Evolutionary conservation across 108 stramenopile genomes (phyloP), one percentile per base, ranked within the genome.

Genomic region (Parietichytrium sp.): DNA sequence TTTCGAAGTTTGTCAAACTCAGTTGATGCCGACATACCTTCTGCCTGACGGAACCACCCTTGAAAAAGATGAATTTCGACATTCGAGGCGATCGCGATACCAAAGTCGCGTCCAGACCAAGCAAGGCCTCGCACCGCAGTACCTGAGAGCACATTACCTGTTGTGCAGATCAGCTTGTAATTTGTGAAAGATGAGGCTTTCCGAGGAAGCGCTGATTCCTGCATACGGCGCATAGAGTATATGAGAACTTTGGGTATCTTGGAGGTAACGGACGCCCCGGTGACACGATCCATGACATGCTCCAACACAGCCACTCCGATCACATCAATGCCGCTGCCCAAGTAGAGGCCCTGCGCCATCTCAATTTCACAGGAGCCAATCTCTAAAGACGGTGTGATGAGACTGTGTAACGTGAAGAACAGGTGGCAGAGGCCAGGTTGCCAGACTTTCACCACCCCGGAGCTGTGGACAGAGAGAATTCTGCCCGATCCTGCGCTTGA

Each of bases 51-150:
- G 13, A 72, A n/a, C 61, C 61, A 72, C 23, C 61, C 61, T 42
- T 72, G 61, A 2, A 72, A 72, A 6, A 72, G 20, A 38, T 72
- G 61, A n/a, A 72, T 16, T 25, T 72, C 38, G 6, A 12, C 45
- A 8, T 33, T 45, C 15, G 61, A 45, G 10, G 61, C 61, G 42
- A 42, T 42, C 15, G 45, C 45, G 20, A 72, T 33, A 25, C 61
- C 61, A 72, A 72, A 72, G 42, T 72, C 61, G 2, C 61, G 61
- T 10, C 61, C 61, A 15, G 61, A 72, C 61, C 61, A 72, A 10
- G 61, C 61, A 72, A 72, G 36, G 12, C 61, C 61, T 42, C 36
- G 38, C 4, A 72, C 23, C 33, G 36, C 25, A 25, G 61, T n/a
- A n/a, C 61, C 38, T 6, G 38, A 42, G n/a, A 72, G 20, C 6